A percentile compares a stretch with the other conserved stretches of the same genome.
Conservation (phyloP, 129 eudicot species). For the Flaveria trinervia region DNA sequence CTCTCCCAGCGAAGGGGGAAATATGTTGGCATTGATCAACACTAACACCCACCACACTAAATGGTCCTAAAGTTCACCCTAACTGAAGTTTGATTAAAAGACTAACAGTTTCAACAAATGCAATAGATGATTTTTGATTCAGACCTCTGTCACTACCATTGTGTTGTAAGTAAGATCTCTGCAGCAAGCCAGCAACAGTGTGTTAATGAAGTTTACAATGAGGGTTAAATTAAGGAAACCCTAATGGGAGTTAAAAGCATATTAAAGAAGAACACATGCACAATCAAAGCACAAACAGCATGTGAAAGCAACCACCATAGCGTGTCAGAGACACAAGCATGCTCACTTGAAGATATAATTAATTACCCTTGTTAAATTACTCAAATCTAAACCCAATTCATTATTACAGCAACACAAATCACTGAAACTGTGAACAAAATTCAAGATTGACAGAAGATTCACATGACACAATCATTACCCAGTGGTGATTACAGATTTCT, state of each 20-base stretch:
- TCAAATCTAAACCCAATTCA: neutral
- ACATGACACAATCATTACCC: conserved; percentile 39
- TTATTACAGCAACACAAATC: conserved; percentile 24
- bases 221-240: neutral
- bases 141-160: no score
- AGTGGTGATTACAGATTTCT: conserved; percentile 23
- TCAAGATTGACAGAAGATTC: conserved; percentile 22
- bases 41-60: no score
- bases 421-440: conserved; percentile 31
- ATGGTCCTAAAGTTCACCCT: neutral
- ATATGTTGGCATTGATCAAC: conserved; percentile 53
- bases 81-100: neutral
- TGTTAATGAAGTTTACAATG: no score
- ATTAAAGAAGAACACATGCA: neutral
- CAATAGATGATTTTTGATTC: neutral
- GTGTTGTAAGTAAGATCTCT: no score
- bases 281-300: conserved; percentile 36
- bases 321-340: conserved; percentile 39
- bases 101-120: no score
- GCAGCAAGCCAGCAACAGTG: no score
- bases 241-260: neutral
- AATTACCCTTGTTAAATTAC: conserved; percentile 12
- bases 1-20: conserved; percentile 96
- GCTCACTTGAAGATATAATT: conserved; percentile 41
- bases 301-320: conserved; percentile 33